Evolutionary conservation across 768 basidiomycete genomes (phyloP).

Genomic region (Rhodotorula paludigena): DNA sequence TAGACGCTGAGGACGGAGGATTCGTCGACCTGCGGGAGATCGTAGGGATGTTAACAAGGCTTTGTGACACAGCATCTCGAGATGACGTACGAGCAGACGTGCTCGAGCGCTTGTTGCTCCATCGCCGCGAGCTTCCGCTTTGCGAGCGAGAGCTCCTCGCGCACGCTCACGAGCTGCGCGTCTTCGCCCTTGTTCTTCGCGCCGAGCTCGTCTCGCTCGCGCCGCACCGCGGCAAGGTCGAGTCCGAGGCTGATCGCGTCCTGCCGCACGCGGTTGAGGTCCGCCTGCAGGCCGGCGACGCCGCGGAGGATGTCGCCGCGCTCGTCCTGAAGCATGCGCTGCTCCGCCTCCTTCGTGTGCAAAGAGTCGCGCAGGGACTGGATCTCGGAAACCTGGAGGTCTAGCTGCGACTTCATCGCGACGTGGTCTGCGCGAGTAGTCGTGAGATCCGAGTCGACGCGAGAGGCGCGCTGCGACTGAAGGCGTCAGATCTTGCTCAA

Average conservation of each 20-base stretch:
- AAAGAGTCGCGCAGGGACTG: slow-evolving; percentile 55
- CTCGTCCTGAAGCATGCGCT: slow-evolving; percentile 63
- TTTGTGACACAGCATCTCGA: background rate
- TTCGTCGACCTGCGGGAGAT: slow-evolving; percentile 49
- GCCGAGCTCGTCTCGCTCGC: slow-evolving; percentile 55
- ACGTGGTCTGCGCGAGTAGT: slow-evolving; percentile 65
- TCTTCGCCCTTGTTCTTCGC: slow-evolving; percentile 52
- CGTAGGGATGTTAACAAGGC: slow-evolving; percentile 1
- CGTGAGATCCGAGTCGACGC: slow-evolving; percentile 60
- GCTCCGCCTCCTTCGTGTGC: slow-evolving; percentile 49
- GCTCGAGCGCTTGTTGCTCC: slow-evolving; percentile 54
- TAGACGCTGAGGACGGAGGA: background rate
- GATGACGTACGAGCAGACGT: slow-evolving; percentile 60
- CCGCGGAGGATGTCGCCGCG: slow-evolving; percentile 63
- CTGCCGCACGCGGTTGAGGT: slow-evolving; percentile 66
- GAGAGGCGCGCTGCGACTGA: slow-evolving; percentile 55
- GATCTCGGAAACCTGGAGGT: slow-evolving; percentile 65
- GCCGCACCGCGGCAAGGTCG: slow-evolving; percentile 64
- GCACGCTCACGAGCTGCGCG: slow-evolving; percentile 52
- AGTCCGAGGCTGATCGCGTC: slow-evolving; percentile 74
- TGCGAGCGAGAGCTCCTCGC: slow-evolving; percentile 62
- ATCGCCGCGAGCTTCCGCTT: slow-evolving; percentile 40
- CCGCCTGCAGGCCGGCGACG: slow-evolving; percentile 65
- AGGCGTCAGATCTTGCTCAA: background rate
- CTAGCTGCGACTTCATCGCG: slow-evolving; percentile 66